Base-by-base conservation (phyloP, 208 protist species). In the Leishmania arabica region DNA sequence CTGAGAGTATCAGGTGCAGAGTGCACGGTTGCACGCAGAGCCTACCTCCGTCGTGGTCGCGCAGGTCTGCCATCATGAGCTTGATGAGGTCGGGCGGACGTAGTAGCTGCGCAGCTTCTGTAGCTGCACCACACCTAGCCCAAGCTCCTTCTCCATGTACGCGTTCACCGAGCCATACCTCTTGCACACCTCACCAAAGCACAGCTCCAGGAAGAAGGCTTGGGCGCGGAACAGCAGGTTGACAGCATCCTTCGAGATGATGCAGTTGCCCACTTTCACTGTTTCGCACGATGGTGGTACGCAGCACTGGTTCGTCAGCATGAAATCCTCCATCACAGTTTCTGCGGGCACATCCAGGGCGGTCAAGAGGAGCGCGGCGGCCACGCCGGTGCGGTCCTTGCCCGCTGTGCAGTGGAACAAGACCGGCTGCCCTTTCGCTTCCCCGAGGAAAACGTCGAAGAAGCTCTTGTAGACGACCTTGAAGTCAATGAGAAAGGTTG, bases 331-430 rank as follows among this genome's bases (percentile, higher is more conserved):
- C 70, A 89, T 81, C 2, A 91, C 75, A n/a, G 77, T 85, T 13
- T 54, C 45, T 0, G 73, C 40, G 4, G 89, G 84, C 37, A 92
- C 87, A 27, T 83, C 80, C 19, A 90, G 83, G 19, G 80, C 70
- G 51, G 78, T 78, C 62, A 92, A 84, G 42, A 92, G 77, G 58
- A 92, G 79, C 27, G 89, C 89, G 31, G 84, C 81, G 17, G 75
- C 87, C 58, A 89, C 58, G 27, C 89, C 89, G 5, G 89, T 91
- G 31, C 89, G 81, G 75, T 92, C 89, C 65, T 91, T 92, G 7
- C 89, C 87, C 0, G 85, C 87, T 0, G 84, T 91, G 74, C 89
- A 92, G 79, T 91, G 89, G 34, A 92, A 88, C 5, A 91, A 71
- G 21, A 81, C 73, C 5, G 85, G 76, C 69, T 71, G 27, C 24